Conservation (phyloP, 75 land plant species). For the Pinus tabuliformis region DNA sequence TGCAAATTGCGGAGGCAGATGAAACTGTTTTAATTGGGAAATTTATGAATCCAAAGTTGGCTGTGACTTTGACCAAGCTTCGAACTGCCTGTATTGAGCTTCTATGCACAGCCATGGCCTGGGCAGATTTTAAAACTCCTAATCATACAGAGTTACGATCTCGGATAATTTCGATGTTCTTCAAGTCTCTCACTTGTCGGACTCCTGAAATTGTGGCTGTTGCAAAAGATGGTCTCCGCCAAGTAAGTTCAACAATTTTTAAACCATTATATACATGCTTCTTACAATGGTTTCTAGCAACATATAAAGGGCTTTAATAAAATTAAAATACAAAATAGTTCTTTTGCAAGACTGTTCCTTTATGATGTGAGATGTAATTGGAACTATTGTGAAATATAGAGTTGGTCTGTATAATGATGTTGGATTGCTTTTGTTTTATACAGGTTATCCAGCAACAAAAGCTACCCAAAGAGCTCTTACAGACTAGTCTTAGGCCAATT, state of each 20-base stretch:
- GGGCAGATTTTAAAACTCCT: conserved; percentile 91
- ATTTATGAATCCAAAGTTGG: conserved; percentile 93
- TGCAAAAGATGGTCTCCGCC: conserved; percentile 98
- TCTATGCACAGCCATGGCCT: conserved; percentile 99
- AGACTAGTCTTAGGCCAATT: conserved; percentile 96
- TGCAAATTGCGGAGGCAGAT: conserved; percentile 98
- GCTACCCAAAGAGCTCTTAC: conserved; percentile 97
- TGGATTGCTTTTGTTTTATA: conserved; percentile 11
- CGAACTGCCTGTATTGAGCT: conserved; percentile 98
- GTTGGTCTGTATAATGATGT: background rate
- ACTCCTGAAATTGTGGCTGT: conserved; percentile 99
- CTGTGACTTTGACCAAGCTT: conserved; percentile 78
- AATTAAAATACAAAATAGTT: background rate
- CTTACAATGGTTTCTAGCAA: background rate
- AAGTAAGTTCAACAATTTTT: conserved; percentile 39
- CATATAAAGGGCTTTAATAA: background rate
- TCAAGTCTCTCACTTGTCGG: conserved; percentile 95
- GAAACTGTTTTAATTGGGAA: conserved; percentile 88
- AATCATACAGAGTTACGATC: conserved; percentile 87
- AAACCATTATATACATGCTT: background rate
- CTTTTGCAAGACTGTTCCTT: background rate
- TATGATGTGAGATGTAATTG: background rate
- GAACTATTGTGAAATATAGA: background rate
- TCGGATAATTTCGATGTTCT: conserved; percentile 96
- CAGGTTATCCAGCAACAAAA: conserved; percentile 97